Evolutionary conservation across 129 eudicot species (phyloP).

Genomic region (Pulicaria dysenterica): DNA sequence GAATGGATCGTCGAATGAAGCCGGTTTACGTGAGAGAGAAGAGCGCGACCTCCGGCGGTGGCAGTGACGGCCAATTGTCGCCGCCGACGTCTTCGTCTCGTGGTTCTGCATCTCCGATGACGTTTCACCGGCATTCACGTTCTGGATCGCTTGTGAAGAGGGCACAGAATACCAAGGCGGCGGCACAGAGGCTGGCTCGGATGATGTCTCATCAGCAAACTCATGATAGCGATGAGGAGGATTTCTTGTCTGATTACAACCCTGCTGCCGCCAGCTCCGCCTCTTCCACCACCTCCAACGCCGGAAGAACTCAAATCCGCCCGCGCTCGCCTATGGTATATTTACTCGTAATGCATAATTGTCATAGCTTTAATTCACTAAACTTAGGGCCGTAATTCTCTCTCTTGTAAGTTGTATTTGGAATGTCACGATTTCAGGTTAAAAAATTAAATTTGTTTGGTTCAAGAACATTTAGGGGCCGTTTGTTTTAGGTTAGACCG

Average conservation of each 20-base stretch:
- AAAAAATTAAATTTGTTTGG: no score
- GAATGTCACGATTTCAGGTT: no score
- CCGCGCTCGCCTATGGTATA: constrained; percentile 62
- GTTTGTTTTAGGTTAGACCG: no score
- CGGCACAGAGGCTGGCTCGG: constrained; percentile 76
- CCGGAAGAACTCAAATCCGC: constrained; percentile 50
- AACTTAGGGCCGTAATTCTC: no score
- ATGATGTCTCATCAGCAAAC: constrained; percentile 68
- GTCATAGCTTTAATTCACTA: not conserved
- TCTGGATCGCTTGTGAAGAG: constrained; percentile 51
- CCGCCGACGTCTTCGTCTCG: constrained; percentile 22
- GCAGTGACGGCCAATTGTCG: constrained; percentile 27
- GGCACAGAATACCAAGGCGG: constrained; percentile 72
- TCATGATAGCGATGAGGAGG: constrained; percentile 68
- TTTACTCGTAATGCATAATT: constrained; percentile 5
- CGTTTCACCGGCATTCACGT: constrained; percentile 54
- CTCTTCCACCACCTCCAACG: constrained; percentile 27
- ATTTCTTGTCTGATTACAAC: constrained; percentile 49
- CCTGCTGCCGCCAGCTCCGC: constrained; percentile 36
- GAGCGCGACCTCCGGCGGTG: constrained; percentile 23
- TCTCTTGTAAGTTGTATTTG: no score
- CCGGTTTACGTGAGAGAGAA: constrained; percentile 33
- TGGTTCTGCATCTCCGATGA: constrained; percentile 32
- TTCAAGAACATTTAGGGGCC: no score
- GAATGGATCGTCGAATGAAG: constrained; percentile 27